Percentiles rank a stretch among this genome's conserved stretches.
Evolutionary conservation across 805 yeast genomes (phyloP).

Genomic region (Teunomyces lycoperdinae): DNA sequence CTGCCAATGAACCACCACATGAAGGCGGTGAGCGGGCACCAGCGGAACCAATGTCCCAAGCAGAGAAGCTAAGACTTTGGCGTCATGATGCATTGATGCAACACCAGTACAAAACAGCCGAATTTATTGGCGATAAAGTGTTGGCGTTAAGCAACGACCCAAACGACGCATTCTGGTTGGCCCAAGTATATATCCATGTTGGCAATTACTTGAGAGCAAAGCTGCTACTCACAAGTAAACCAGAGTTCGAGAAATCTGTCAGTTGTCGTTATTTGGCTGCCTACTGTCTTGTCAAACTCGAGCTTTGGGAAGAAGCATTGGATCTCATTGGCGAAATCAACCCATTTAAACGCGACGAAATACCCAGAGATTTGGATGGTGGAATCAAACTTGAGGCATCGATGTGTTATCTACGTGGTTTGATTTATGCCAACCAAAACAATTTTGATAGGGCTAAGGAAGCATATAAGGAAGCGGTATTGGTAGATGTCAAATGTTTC

Average conservation of each 20-base stretch:
- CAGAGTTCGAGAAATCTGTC: slow-evolving; percentile 56
- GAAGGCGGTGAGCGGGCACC: slow-evolving; percentile 1
- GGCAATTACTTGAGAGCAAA: slow-evolving; percentile 81
- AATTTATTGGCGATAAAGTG: slow-evolving; percentile 87
- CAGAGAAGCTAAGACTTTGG: slow-evolving; percentile 86
- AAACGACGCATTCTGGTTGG: slow-evolving; percentile 94
- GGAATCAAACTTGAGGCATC: slow-evolving; percentile 87
- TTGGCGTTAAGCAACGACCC: slow-evolving; percentile 80
- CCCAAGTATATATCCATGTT: slow-evolving; percentile 77
- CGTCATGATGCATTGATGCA: slow-evolving; percentile 90
- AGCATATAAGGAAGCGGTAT: slow-evolving; percentile 80
- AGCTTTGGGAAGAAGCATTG: slow-evolving; percentile 83
- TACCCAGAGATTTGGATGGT: slow-evolving; percentile 59
- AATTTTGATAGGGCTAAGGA: slow-evolving; percentile 84
- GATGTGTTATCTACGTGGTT: slow-evolving; percentile 80
- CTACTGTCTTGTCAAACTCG: slow-evolving; percentile 65
- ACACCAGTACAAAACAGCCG: slow-evolving; percentile 87
- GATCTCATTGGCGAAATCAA: slow-evolving; percentile 80
- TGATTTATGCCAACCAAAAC: slow-evolving; percentile 76
- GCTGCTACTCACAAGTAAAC: slow-evolving; percentile 55
- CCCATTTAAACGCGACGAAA: slow-evolving; percentile 55
- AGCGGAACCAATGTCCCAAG: slow-evolving; percentile 60
- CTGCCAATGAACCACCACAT: slow-evolving; percentile 9
- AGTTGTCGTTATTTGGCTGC: slow-evolving; percentile 82
- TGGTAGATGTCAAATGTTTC: slow-evolving; percentile 85